Evolutionary conservation across 257 asterid genomes (phyloP), one percentile per base, ranked within the genome.

Genomic region (Marsdenia floribunda): DNA sequence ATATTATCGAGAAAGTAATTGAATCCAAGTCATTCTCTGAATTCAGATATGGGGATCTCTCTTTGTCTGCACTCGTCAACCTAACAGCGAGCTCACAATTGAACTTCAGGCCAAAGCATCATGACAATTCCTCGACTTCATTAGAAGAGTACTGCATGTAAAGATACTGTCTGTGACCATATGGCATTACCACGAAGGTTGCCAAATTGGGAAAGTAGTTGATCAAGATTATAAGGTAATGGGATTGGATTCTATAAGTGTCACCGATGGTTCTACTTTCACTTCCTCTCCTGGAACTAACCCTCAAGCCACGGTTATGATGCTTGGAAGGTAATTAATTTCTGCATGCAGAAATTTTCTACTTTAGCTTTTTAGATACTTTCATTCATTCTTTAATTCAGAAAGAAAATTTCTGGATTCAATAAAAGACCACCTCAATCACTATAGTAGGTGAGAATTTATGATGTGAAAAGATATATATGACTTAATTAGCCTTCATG

Each of bases 101-200:
- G 19, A 93, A 93, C 67, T 76, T 91, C 42, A 77, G 90, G 80
- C 97, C 97, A 0, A 85, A 73, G 35, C n/a, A n/a, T n/a, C 98
- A 93, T 26, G 71, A 78, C n/a, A 89, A 91, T 69, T 81, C 58
- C 18, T 83, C 96, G 0, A 75, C 83, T 2, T 88, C 96, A 7
- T 78, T 93, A 84, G 97, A 90, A 60, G 96, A 91, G 78, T 93
- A 80, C 53, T n/a, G n/a, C n/a, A n/a, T 91, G 98, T 10, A 88
- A 77, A 84, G 97, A 93, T 73, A 91, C 93, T 1, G 97, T 93
- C 55, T 84, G n/a, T 88, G 96, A 93, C 96, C 10, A 93, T 91
- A 18, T 93, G 98, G 97, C 98, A 93, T 59, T 93, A 91, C 38
- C 98, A 93, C 47, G 98, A 97, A 5, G 97, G 98, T 0, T 89